Evolutionary conservation across 2,329 filamentous ascomycete genomes (phyloP).

Genomic region (Escovopsis weberi): DNA sequence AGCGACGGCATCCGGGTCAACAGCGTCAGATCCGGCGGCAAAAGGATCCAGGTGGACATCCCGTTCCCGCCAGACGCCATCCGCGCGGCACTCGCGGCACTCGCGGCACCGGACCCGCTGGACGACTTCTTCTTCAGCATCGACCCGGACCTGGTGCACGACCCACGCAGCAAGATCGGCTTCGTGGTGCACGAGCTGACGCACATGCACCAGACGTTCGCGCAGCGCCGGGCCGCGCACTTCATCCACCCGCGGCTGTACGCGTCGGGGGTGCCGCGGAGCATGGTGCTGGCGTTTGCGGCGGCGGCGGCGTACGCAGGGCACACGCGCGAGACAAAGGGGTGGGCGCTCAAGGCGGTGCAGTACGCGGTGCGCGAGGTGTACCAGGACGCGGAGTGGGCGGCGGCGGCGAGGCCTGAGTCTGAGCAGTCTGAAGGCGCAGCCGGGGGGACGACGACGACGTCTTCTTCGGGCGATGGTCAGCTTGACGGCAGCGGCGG

Average conservation of each 20-base stretch:
- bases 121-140: constrained; percentile 11
- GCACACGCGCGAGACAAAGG: constrained; percentile 22
- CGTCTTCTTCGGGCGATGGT: too few relatives aligned
- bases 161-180: constrained; percentile 21
- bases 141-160: constrained; percentile 21
- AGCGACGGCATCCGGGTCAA: too few relatives aligned
- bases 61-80: constrained; percentile 11
- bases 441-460: too few relatives aligned
- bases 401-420: constrained; percentile 10
- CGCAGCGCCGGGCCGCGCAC: constrained; percentile 21
- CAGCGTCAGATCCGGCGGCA: constrained; percentile 1
- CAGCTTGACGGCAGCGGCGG: too few relatives aligned
- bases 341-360: constrained; percentile 25
- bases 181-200: constrained; percentile 19
- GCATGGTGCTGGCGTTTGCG: constrained; percentile 26
- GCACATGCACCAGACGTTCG: constrained; percentile 19
- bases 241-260: constrained; percentile 31
- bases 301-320: constrained; percentile 24
- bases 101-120: not conserved
- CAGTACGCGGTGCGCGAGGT: constrained; percentile 23
- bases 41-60: constrained; percentile 15
- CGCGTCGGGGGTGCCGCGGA: constrained; percentile 18
- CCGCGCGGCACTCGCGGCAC: too few relatives aligned
- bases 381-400: constrained; percentile 19
- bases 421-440: too few relatives aligned